phyloP scores from a whole-genome alignment of 805 yeast genomes.

The Candida insectorum region DNA sequence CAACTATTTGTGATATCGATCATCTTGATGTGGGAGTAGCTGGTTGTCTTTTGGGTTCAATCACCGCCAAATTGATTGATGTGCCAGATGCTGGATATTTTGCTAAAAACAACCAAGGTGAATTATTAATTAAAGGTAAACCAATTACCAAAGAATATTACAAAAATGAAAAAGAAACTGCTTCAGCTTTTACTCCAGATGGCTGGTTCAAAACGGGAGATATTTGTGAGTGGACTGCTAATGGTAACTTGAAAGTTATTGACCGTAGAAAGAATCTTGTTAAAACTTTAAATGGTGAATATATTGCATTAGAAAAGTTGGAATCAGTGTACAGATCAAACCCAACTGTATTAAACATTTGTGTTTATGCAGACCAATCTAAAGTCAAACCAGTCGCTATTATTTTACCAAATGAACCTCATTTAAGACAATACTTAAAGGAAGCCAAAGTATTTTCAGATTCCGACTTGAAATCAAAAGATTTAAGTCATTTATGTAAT shows the following conservation, averaged over 20 bases:
- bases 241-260: conserved; percentile 77
- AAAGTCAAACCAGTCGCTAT: conserved; percentile 93
- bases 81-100: conserved; percentile 88
- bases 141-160: conserved; percentile 75
- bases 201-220: conserved; percentile 98
- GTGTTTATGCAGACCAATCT: conserved; percentile 87
- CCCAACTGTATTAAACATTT: conserved; percentile 70
- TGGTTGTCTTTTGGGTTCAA: conserved; percentile 79
- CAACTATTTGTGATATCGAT: conserved; percentile 62
- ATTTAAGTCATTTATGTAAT: conserved; percentile 46
- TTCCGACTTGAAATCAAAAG: conserved; percentile 41
- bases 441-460: conserved; percentile 48
- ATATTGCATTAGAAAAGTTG: conserved; percentile 92
- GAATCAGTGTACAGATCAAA: conserved; percentile 90
- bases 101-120: conserved; percentile 92
- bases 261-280: conserved; percentile 96
- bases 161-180: conserved; percentile 79
- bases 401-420: conserved; percentile 73
- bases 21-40: conserved; percentile 71
- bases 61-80: conserved; percentile 86
- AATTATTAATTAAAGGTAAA: conserved; percentile 74
- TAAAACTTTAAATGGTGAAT: conserved; percentile 95
- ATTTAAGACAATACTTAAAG: conserved; percentile 55
- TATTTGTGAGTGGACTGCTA: conserved; percentile 86
- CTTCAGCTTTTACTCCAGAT: conserved; percentile 67